A percentile compares a stretch with the other conserved stretches of the same genome.
Evolutionary conservation across 2,329 filamentous ascomycete genomes (phyloP).

Genomic region (Alternaria sp.): DNA sequence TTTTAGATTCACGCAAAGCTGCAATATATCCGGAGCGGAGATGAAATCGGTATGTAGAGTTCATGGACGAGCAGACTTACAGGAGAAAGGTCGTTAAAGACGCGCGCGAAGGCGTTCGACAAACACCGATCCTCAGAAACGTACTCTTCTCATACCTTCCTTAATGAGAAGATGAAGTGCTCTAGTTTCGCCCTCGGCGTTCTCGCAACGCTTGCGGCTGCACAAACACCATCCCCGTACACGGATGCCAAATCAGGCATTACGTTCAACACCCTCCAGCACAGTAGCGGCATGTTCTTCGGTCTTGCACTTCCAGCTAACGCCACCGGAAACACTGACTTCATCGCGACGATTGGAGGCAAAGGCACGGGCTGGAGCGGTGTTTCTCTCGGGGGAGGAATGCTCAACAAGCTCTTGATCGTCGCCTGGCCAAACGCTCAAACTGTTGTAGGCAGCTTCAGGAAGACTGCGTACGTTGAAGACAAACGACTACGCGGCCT

Average conservation of each 20-base stretch:
- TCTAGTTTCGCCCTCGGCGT: neutral
- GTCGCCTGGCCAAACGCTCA: neutral
- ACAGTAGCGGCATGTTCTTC: neutral
- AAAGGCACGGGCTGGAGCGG: neutral
- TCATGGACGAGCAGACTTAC: neutral
- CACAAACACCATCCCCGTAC: neutral
- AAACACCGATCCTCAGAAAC: fast-evolving
- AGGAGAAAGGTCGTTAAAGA: neutral
- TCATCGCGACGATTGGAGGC: neutral
- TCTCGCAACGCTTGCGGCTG: neutral
- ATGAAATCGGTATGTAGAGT: neutral
- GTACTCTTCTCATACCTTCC: neutral
- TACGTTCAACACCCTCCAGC: neutral
- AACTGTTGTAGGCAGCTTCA: neutral
- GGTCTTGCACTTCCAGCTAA: neutral
- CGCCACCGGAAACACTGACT: neutral
- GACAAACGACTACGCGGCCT: too few relatives aligned
- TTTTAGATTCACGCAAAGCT: neutral
- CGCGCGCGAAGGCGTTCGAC: neutral
- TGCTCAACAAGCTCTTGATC: neutral
- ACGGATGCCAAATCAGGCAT: neutral
- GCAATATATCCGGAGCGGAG: neutral
- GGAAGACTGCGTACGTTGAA: neutral
- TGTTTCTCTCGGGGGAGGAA: neutral
- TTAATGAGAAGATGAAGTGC: neutral